Evolutionary conservation across 208 protist species (phyloP).

Genomic region (Trypanosoma brucei): DNA sequence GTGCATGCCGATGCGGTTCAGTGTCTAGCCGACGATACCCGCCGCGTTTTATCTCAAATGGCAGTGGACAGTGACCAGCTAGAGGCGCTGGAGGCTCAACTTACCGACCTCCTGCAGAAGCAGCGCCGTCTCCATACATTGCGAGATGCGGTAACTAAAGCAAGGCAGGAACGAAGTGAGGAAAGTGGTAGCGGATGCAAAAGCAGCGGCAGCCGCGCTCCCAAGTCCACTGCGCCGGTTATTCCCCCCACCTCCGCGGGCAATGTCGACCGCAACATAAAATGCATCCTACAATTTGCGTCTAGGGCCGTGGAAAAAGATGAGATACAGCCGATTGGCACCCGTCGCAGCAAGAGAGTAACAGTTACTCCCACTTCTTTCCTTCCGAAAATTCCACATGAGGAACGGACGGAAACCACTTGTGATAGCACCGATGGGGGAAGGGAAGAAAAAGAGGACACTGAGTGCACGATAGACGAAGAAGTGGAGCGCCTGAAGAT

Average conservation of each 20-base stretch:
- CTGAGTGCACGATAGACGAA: slow-evolving; percentile 27
- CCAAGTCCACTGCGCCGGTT: not conserved
- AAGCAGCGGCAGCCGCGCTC: not conserved
- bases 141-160: slow-evolving; percentile 29
- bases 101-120: slow-evolving; percentile 34
- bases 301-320: slow-evolving; percentile 20
- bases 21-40: slow-evolving; percentile 51
- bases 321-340: not conserved
- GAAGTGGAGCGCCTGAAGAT: slow-evolving; percentile 38
- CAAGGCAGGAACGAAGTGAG: slow-evolving; percentile 24
- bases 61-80: slow-evolving; percentile 45
- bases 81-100: slow-evolving; percentile 37
- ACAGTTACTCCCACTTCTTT: no score
- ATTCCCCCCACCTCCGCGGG: not conserved
- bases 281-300: slow-evolving; percentile 21
- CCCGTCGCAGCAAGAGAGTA: not conserved
- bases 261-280: not conserved
- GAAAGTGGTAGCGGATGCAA: not conserved
- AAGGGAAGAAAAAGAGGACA: slow-evolving; percentile 4
- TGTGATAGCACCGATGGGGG: not conserved
- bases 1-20: slow-evolving; percentile 73
- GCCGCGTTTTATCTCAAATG: slow-evolving; percentile 42
- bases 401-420: no score
- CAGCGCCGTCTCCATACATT: slow-evolving; percentile 42
- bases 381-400: no score